Percentiles rank a stretch among this genome's conserved stretches.
Evolutionary conservation across 1,139 yeast genomes (phyloP).

Genomic region (Ogataea hybrid): DNA sequence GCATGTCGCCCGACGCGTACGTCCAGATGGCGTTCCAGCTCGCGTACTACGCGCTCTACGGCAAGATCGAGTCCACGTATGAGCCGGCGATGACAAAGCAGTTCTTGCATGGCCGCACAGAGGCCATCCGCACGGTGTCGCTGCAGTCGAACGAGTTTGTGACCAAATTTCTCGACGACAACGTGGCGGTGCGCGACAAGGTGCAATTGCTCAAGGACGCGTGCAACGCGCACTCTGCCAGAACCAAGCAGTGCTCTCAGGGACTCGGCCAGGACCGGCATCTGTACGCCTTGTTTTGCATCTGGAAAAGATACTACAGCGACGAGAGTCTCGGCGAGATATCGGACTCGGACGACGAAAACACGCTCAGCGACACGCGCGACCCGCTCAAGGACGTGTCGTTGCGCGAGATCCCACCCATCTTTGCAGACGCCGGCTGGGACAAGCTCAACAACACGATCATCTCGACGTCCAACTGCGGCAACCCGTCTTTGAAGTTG

Average conservation of each 20-base stretch:
- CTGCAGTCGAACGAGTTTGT: slow-evolving; percentile 79
- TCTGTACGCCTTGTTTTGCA: slow-evolving; percentile 79
- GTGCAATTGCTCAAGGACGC: slow-evolving; percentile 62
- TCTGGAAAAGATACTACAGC: slow-evolving; percentile 75
- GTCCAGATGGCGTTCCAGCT: slow-evolving; percentile 95
- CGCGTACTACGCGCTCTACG: slow-evolving; percentile 87
- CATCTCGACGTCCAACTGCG: slow-evolving; percentile 68
- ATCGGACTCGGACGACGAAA: slow-evolving; percentile 33
- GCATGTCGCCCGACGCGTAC: slow-evolving; percentile 91
- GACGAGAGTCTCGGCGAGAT: slow-evolving; percentile 32
- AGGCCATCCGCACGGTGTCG: slow-evolving; percentile 84
- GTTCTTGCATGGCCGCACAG: slow-evolving; percentile 88
- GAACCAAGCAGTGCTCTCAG: slow-evolving; percentile 64
- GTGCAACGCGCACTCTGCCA: slow-evolving; percentile 64
- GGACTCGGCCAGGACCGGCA: slow-evolving; percentile 93
- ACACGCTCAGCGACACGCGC: slow-evolving; percentile 30
- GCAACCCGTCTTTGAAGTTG: slow-evolving; percentile 81
- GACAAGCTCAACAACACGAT: slow-evolving; percentile 63
- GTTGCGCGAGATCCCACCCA: slow-evolving; percentile 47
- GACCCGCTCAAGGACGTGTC: slow-evolving; percentile 23
- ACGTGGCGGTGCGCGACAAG: slow-evolving; percentile 58
- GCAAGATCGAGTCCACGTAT: slow-evolving; percentile 89
- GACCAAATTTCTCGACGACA: slow-evolving; percentile 76
- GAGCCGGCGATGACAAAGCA: slow-evolving; percentile 96
- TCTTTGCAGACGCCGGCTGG: slow-evolving; percentile 83